These are phyloP conservation scores for Globisporangium okanoganense DNA, from an alignment of 352 stramenopile species.

Conservation along the genomic window DNA sequence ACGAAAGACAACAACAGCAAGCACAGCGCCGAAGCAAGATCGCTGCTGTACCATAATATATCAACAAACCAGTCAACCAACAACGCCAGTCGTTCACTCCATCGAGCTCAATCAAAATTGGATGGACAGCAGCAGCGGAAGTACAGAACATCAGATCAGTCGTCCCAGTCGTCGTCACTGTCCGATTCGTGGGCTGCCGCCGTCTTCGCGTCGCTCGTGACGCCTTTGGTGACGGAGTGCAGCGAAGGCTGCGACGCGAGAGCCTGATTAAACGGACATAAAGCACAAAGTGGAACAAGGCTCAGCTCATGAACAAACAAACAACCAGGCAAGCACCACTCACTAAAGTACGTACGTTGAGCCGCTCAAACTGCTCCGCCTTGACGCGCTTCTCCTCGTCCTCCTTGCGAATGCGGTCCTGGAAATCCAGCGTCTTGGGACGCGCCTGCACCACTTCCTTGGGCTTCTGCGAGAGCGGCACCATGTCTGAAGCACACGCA, in stretches of 20 bases:
- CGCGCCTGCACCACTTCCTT: constrained; percentile 26
- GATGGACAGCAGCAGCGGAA: neutral
- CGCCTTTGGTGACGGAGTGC: constrained; percentile 41
- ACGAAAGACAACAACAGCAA: constrained; percentile 6
- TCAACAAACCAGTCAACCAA: constrained; percentile 15
- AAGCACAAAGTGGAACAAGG: neutral
- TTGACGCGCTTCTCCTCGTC: constrained; percentile 62
- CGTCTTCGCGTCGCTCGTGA: constrained; percentile 3
- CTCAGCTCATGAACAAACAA: neutral
- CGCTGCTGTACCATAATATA: constrained; percentile 45
- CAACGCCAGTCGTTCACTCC: constrained; percentile 7
- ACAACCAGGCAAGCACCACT: neutral
- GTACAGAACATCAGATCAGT: constrained; percentile 31
- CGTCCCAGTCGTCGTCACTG: constrained; percentile 82
- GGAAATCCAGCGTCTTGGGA: constrained; percentile 70
- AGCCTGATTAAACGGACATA: constrained; percentile 16
- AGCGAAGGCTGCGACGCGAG: constrained; percentile 71
- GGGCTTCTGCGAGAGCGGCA: constrained; percentile 55
- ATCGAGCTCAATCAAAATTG: neutral
- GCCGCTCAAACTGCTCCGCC: constrained; percentile 59
- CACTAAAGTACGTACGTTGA: constrained; percentile 40
- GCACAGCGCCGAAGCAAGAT: constrained; percentile 4
- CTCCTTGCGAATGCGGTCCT: constrained; percentile 49
- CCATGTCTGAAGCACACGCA: constrained; percentile 37
- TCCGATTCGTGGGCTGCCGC: constrained; percentile 29